Evolutionary conservation across 2,329 filamentous ascomycete genomes (phyloP).

Genomic region (Trichoderma koningii): DNA sequence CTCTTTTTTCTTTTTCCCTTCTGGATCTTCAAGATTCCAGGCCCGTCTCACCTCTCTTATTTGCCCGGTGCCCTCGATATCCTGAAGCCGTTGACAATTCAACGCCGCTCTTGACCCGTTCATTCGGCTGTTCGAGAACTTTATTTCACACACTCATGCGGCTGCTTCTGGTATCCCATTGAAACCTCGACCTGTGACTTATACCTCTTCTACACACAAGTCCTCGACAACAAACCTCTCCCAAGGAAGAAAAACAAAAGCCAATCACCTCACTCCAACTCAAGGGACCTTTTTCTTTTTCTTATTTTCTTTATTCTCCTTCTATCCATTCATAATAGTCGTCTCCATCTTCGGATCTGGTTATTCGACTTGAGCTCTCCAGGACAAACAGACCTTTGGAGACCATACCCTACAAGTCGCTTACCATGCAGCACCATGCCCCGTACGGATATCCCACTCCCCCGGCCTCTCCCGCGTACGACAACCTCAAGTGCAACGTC

Average conservation of each 20-base stretch:
- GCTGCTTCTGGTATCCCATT: conserved; percentile 27
- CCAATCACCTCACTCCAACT: conserved; percentile 4
- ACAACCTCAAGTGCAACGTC: conserved; percentile 50
- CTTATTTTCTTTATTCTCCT: not conserved
- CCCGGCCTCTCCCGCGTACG: conserved; percentile 58
- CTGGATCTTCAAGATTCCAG: conserved; percentile 33
- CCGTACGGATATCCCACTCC: conserved; percentile 60
- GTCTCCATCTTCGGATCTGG: conserved; percentile 21
- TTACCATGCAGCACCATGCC: conserved; percentile 62
- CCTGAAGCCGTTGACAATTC: conserved; percentile 22
- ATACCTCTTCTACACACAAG: not conserved
- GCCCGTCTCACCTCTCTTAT: conserved; percentile 29
- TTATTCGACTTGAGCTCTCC: conserved; percentile 9
- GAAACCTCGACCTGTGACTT: conserved; percentile 23
- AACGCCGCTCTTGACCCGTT: conserved; percentile 49
- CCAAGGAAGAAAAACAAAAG: not conserved
- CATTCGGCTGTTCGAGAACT: conserved; percentile 49
- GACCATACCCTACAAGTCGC: conserved; percentile 24
- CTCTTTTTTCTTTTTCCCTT: conserved; percentile 3
- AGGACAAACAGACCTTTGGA: conserved; percentile 16
- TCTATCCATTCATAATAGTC: conserved; percentile 15
- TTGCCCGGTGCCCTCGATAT: conserved; percentile 10
- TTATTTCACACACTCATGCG: conserved; percentile 26
- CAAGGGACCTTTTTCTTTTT: not conserved
- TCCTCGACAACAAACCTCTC: conserved; percentile 4